These are phyloP conservation scores for Coemansia brasiliensis DNA, from an alignment of 192 early-diverging fungal species.

Conservation along the genomic window DNA sequence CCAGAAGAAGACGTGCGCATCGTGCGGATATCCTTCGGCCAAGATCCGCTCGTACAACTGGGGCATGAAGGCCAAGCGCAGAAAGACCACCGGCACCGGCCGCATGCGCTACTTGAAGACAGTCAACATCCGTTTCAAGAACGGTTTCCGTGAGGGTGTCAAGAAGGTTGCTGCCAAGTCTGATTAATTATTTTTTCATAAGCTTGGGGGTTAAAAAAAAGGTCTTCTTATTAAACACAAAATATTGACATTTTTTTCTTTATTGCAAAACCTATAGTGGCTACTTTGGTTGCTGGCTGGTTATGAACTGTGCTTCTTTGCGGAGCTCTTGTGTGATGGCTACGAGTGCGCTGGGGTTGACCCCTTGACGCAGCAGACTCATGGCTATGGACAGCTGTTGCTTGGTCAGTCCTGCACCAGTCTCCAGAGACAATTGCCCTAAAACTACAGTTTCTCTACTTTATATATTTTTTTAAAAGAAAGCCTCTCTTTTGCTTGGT, in stretches of 20 bases:
- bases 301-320: slow-evolving; percentile 17
- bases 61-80: slow-evolving; percentile 92
- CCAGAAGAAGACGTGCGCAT: slow-evolving; percentile 99
- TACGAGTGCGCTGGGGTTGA: slow-evolving; percentile 44
- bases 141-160: slow-evolving; percentile 90
- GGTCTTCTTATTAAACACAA: background rate
- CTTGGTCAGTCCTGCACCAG: slow-evolving; percentile 43
- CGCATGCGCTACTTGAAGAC: slow-evolving; percentile 96
- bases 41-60: slow-evolving; percentile 98
- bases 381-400: slow-evolving; percentile 42
- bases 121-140: slow-evolving; percentile 92
- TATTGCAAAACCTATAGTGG: background rate
- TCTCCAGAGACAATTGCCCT: slow-evolving; percentile 28
- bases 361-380: slow-evolving; percentile 38
- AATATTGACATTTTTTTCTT: slow-evolving; percentile 3
- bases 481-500: background rate
- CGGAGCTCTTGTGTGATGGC: slow-evolving; percentile 53
- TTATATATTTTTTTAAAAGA: too few species aligned
- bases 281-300: slow-evolving; percentile 1
- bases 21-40: slow-evolving; percentile 97
- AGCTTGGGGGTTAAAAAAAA: background rate
- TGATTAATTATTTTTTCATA: slow-evolving; percentile 10
- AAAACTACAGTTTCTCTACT: slow-evolving; percentile 26
- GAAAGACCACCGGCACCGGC: slow-evolving; percentile 99
- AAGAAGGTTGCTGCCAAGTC: slow-evolving; percentile 25